Evolutionary conservation across 495 filamentous ascomycete species (phyloP).

Genomic region (Aspergillus leporis): DNA sequence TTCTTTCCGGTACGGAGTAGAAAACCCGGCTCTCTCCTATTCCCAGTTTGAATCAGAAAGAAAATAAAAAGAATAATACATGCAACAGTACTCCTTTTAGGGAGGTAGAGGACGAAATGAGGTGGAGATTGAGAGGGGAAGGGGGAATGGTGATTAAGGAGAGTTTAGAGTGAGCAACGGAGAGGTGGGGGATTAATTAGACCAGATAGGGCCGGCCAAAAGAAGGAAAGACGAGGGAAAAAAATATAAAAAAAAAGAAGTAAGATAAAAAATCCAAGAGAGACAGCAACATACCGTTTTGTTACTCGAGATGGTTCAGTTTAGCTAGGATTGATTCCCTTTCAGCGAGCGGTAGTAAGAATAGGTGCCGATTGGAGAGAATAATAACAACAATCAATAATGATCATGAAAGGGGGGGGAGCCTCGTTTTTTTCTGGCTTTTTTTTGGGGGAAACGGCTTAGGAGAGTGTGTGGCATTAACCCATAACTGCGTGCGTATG

Average conservation of each 20-base stretch:
- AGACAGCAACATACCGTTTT: not conserved
- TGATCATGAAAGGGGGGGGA: slow-evolving; percentile 5
- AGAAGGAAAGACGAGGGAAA: not conserved
- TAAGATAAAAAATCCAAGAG: not conserved
- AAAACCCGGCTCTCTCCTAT: slow-evolving; percentile 4
- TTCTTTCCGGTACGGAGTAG: not conserved
- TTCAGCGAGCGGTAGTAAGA: not conserved
- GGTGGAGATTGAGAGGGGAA: slow-evolving; percentile 20
- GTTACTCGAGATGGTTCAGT: slow-evolving; percentile 1
- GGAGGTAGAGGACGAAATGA: slow-evolving; percentile 10
- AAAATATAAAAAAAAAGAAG: not conserved
- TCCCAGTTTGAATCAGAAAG: slow-evolving; percentile 4
- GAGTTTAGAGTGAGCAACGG: slow-evolving; percentile 12
- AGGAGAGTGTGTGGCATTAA: slow-evolving; percentile 10
- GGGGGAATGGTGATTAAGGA: slow-evolving; percentile 23
- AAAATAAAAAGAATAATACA: slow-evolving; percentile 12
- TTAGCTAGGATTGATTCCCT: not conserved
- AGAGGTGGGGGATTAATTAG: slow-evolving; percentile 5
- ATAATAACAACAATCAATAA: slow-evolving; percentile 2
- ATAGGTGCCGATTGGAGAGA: not conserved
- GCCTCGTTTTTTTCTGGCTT: not conserved
- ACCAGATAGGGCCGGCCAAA: not conserved
- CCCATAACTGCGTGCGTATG: not conserved
- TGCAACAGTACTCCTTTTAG: slow-evolving; percentile 1
- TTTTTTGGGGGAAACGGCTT: not conserved